These are phyloP conservation scores for Cordyceps cateniannulata DNA, from an alignment of 2,329 filamentous ascomycete species.

Conservation along the genomic window DNA sequence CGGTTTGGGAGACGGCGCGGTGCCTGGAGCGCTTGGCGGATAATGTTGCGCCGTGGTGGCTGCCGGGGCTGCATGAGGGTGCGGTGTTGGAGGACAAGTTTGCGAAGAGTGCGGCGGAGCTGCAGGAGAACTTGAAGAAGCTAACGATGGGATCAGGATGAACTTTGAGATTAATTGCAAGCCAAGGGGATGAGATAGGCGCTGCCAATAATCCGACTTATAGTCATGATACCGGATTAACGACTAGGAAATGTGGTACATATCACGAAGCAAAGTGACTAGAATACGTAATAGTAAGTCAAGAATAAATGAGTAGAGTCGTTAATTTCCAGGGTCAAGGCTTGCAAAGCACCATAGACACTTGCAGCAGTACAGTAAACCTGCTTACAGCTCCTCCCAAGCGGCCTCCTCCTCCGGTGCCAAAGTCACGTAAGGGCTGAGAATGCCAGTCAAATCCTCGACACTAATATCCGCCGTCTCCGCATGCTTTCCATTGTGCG, in stretches of 20 bases:
- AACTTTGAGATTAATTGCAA: too few relatives aligned
- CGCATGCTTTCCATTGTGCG: slow-evolving; percentile 37
- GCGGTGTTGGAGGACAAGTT: not conserved
- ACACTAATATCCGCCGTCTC: slow-evolving; percentile 13
- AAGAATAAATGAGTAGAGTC: not conserved
- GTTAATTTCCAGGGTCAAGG: not conserved
- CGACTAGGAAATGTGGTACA: too few relatives aligned
- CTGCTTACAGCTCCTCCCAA: not conserved
- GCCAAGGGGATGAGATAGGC: too few relatives aligned
- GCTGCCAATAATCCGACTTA: too few relatives aligned
- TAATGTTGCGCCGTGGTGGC: slow-evolving; percentile 15
- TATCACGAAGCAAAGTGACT: too few relatives aligned
- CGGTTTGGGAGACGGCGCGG: not conserved
- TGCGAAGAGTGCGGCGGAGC: not conserved
- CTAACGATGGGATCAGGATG: too few relatives aligned
- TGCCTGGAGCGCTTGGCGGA: slow-evolving; percentile 9
- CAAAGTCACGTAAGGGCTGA: slow-evolving; percentile 15
- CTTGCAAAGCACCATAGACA: not conserved
- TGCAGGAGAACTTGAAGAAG: not conserved
- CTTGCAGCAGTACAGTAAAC: not conserved
- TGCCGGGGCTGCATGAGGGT: not conserved
- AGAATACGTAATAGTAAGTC: too few relatives aligned
- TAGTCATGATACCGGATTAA: too few relatives aligned
- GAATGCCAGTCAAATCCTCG: slow-evolving; percentile 19
- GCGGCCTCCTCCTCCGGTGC: not conserved